Base-by-base conservation (phyloP, 345 rosid genomes). In the Lagerstroemia speciosa region DNA sequence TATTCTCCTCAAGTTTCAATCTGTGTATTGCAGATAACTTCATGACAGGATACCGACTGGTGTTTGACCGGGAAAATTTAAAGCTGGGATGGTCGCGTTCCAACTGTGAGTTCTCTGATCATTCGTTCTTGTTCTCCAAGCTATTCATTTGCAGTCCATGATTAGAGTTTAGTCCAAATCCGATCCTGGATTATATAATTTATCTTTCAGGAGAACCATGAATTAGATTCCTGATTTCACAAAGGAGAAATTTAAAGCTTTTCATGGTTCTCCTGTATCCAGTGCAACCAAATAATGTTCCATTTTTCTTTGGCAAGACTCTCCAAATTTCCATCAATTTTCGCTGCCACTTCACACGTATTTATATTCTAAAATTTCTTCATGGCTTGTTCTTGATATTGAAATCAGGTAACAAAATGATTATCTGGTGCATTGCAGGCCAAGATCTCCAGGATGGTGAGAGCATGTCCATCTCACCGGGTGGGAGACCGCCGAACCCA, bases 1-100 rank as follows among this genome's bases (percentile, higher is more conserved):
- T 27, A n/a, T n/a, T n/a, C n/a, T 20, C 1, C 24, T 20, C 0
- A 16, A 7, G 19, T 29, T 68, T 32, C 45, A 16, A 64, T 33
- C 12, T 37, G 29, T 37, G 3, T 5, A 60, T 30, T 66, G 91
- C 91, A 92, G 98, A 90, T 80, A 90, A 92, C 83, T 84, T 85
- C 84, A 85, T 92, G 96, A 78, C 75, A 0, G 93, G 96, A 53
- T 87, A 90, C 50, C 79, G 80, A 38, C 73, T 92, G 68, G 96
- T 92, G 67, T 92, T 90, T 77, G 93, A 92, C 73, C 82, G 90
- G 71, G 98, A 90, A 75, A 83, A 83, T 75, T 67, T 88, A 84
- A 90, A 81, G 85, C 79, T 90, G 67, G 88, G 91, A 58, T 92
- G 98, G 98, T 92, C 98, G 46, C 72, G 33, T 14, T 92, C 96